Conservation (phyloP, 805 yeast species). For the Ogataea parapolymorpha region DNA sequence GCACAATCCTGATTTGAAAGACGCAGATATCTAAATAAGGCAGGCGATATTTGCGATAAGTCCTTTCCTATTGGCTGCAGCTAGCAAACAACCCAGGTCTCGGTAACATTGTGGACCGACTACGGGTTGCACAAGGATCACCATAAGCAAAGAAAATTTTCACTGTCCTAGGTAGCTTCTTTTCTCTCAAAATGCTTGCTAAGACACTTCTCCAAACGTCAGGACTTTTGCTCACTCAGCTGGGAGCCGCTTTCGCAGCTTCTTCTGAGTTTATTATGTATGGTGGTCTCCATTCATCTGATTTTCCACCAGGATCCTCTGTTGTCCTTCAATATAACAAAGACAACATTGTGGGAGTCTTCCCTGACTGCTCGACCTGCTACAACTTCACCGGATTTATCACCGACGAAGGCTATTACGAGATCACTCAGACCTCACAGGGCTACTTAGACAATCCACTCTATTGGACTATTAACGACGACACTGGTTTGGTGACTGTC, state of each 20-base stretch:
- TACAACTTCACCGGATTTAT: slow-evolving; percentile 1
- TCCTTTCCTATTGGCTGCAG: no score
- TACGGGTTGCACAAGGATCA: no score
- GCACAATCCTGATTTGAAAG: no score
- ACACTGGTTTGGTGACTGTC: neutral
- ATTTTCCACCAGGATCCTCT: neutral
- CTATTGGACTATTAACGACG: neutral
- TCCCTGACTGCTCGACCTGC: neutral
- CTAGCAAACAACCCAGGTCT: no score
- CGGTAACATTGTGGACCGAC: no score
- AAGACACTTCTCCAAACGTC: neutral
- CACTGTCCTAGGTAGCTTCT: neutral
- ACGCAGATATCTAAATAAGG: no score
- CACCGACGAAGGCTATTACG: slow-evolving; percentile 1
- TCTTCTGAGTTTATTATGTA: neutral
- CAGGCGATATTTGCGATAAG: no score
- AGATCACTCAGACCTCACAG: neutral
- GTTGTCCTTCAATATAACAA: neutral
- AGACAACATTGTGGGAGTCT: neutral
- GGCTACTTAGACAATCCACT: neutral
- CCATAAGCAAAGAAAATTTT: no score
- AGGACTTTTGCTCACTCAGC: neutral
- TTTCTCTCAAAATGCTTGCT: neutral
- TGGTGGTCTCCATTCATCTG: neutral
- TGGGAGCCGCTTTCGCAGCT: neutral